A percentile compares a stretch with the other conserved stretches of the same genome.
These are phyloP conservation scores for Bocquillonia castaneifolia DNA, from an alignment of 441 rosid genomes.

Conservation along the genomic window DNA sequence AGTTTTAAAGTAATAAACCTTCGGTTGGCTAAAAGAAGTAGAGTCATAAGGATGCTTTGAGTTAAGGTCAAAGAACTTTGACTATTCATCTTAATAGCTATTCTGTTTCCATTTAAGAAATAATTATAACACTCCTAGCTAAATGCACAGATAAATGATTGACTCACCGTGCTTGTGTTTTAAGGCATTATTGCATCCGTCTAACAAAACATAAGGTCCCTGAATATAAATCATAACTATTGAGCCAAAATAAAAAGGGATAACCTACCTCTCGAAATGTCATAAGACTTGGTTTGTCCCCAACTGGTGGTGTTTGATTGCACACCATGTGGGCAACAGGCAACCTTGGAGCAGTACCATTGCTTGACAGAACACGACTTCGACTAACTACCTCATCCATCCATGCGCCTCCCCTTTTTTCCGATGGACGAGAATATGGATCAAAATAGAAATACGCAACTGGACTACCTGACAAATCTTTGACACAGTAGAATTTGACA, in stretches of 20 bases:
- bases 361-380: slow-evolving; percentile 67
- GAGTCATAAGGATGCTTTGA: not conserved
- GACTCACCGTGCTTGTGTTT: not conserved
- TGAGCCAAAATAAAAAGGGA: not conserved
- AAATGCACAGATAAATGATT: not conserved
- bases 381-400: slow-evolving; percentile 82
- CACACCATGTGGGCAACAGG: slow-evolving; percentile 97
- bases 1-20: too few relatives aligned
- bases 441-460: slow-evolving; percentile 88
- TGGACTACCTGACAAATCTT: slow-evolving; percentile 72
- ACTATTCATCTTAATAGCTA: not conserved
- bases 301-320: slow-evolving; percentile 95
- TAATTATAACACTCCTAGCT: not conserved
- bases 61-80: not conserved
- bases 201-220: not conserved
- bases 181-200: not conserved
- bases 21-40: not conserved
- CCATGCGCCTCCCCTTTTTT: slow-evolving; percentile 92
- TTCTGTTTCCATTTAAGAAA: not conserved
- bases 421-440: slow-evolving; percentile 93
- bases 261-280: slow-evolving; percentile 77
- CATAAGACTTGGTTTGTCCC: slow-evolving; percentile 94
- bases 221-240: not conserved
- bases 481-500: slow-evolving; percentile 68
- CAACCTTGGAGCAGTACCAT: slow-evolving; percentile 59